Base-by-base conservation (phyloP, 768 basidiomycete genomes). In the Leccinum olivaceopallidum region DNA sequence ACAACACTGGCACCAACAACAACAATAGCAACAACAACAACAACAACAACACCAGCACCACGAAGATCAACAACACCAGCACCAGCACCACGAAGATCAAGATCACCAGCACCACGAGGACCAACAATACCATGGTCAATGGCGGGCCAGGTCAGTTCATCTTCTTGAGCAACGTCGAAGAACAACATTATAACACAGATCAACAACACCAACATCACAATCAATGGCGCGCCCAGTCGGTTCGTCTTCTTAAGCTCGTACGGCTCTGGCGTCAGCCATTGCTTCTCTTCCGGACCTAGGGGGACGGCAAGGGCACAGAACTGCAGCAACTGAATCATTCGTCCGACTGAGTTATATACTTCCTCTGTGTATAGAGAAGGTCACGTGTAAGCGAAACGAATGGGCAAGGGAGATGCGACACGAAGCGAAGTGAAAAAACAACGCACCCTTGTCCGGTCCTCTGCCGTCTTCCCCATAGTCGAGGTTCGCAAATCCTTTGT, bases 271-370 rank as follows among this genome's bases (percentile, higher is more conserved):
- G 36, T 39, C 3, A 61, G 44, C 69, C 67, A 61, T 22, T 47
- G 56, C 26, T 55, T 60, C 18, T 60, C 57, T 16, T 53, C 55
- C 9, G 3, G 20, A 26, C 9, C 8, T 28, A 28, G 42, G 16
- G 48, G 37, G 37, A 39, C 37, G 14, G 36, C 14, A 39, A 39
- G 50, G 6, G 56, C 56, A 7, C 53, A 51, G 7, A 50, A 54
- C 26, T 72, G 66, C 62, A 68, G 62, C 10, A 53, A 6, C 53
- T 56, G 63, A 34, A 71, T 68, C 65, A 70, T 58, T 12, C 28
- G 52, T 10, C 68, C 61, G n/a, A 72, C 60, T 1, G 68, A 63
- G 22, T 63, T 56, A 42, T 70, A 70, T 14, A 70, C 70, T 53
- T 70, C 70, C 2, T 58, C 70, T 71, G 53, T 13, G n/a, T 18